Evolutionary conservation across 2,329 filamentous ascomycete species (phyloP), one percentile per base, ranked within the genome.

Genomic region (Thelonectria blattea): DNA sequence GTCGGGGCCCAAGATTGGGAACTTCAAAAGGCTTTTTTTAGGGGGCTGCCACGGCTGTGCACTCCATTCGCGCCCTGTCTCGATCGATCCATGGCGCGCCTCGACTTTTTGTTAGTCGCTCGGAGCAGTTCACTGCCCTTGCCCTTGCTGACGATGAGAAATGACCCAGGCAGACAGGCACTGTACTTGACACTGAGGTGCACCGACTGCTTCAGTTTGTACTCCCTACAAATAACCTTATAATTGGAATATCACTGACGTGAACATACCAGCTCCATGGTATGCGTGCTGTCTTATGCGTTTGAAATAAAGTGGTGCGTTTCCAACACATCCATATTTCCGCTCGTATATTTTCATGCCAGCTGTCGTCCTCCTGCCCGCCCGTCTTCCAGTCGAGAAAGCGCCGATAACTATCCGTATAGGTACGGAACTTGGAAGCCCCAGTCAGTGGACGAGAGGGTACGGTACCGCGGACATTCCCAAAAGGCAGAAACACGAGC

Each of bases 71-170:
- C 50, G 46, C 34, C 32, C 60, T 56, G 51, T 61, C 64, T 66
- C 68, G 67, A 68, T 69, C 64, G 61, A 67, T 68, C 65, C 64
- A 62, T 67, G 15, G 42, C 56, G 39, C 27, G 45, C 52, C 17
- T 50, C 54, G 32, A 51, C 39, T 60, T 55, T 37, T 55, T 37
- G 43, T 55, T 41, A 37, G 58, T 48, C 30, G 53, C 45, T 58
- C 47, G 47, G 53, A 15, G 46, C 53, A 50, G 62, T 62, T 64
- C 60, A 56, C 60, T 61, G 60, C 60, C 60, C 59, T 62, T 57
- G 65, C 46, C 22, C 46, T 48, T 30, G 46, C 24, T 12, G n/a
- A n/a, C n/a, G 20, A 37, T 32, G 43, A 37, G 20, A 4, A 9
- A 14, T 22, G 43, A 17, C 51, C n/a, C n/a, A n/a, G 32, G 22